Conservation (phyloP, 2,329 filamentous ascomycete genomes). For the Arthrobotrys sphaeroides region DNA sequence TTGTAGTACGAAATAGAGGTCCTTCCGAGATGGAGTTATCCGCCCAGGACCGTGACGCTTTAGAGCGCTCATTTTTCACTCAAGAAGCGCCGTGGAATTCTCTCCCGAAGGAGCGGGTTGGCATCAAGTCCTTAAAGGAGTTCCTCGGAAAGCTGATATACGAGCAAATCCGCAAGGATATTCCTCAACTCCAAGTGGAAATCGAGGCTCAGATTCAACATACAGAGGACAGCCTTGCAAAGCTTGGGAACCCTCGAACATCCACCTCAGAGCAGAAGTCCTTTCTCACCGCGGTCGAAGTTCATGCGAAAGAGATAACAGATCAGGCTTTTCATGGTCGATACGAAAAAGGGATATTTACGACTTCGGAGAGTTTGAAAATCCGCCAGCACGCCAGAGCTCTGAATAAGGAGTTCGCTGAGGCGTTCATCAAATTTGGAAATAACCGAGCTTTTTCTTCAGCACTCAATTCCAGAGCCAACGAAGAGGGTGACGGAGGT, state of each 20-base stretch:
- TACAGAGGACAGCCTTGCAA: background rate
- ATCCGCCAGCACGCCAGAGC: conserved; percentile 22
- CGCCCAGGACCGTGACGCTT: background rate
- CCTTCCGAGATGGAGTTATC: conserved; percentile 29
- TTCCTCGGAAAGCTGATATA: conserved; percentile 33
- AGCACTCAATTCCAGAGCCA: background rate
- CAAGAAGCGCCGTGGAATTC: conserved; percentile 12
- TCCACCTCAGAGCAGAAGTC: conserved; percentile 5
- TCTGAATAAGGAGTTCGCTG: background rate
- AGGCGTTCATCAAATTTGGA: conserved; percentile 18
- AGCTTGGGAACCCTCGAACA: conserved; percentile 3
- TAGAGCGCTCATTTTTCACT: conserved; percentile 23
- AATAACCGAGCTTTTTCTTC: conserved; percentile 23
- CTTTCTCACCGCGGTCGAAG: conserved; percentile 6
- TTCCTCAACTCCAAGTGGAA: conserved; percentile 21
- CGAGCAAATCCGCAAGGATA: conserved; percentile 25
- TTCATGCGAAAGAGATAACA: conserved; percentile 4
- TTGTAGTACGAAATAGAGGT: conserved; percentile 26
- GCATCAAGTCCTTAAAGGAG: conserved; percentile 6
- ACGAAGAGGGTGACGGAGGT: conserved; percentile 6
- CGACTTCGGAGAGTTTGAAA: background rate
- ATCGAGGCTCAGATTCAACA: conserved; percentile 8
- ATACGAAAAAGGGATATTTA: conserved; percentile 23
- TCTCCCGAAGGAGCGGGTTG: conserved; percentile 19
- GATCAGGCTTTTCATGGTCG: conserved; percentile 24